Conservation (phyloP, 2,329 filamentous ascomycete species). For the Westerdykella sp. region DNA sequence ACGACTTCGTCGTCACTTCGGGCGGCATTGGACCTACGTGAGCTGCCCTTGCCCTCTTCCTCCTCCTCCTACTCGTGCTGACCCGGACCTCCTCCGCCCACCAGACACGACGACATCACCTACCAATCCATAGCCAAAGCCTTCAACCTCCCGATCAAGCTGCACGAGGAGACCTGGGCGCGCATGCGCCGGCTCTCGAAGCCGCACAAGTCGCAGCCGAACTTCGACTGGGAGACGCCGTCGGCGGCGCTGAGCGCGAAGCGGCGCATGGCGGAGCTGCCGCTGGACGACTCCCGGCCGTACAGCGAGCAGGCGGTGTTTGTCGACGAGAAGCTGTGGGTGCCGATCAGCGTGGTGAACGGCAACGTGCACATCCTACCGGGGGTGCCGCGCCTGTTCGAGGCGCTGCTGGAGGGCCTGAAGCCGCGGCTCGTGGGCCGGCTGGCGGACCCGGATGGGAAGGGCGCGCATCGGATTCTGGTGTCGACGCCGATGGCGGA, state of each 20-base stretch:
- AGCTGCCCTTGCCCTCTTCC: too few relatives aligned
- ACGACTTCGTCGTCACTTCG: conserved; percentile 92
- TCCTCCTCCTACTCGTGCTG: conserved; percentile 8
- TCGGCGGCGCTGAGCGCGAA: conserved; percentile 73
- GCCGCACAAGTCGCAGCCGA: conserved; percentile 63
- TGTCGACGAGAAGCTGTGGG: conserved; percentile 76
- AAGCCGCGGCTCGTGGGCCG: conserved; percentile 66
- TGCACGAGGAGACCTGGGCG: conserved; percentile 70
- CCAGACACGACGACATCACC: conserved; percentile 97
- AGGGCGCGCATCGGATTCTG: conserved; percentile 69
- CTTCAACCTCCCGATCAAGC: conserved; percentile 67
- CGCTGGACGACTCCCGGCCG: conserved; percentile 62
- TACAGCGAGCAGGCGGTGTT: conserved; percentile 71
- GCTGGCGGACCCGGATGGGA: conserved; percentile 71
- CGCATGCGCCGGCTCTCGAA: conserved; percentile 79
- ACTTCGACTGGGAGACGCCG: conserved; percentile 80
- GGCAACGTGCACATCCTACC: conserved; percentile 91
- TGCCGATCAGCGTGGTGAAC: conserved; percentile 82
- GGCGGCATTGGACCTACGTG: conserved; percentile 95
- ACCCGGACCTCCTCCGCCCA: too few relatives aligned
- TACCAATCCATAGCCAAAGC: conserved; percentile 91
- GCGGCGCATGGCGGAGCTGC: conserved; percentile 84
- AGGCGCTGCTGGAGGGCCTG: conserved; percentile 68
- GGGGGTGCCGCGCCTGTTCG: conserved; percentile 80
- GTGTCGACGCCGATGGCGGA: conserved; percentile 85